Base-by-base conservation (phyloP, 1,284 basidiomycete species). In the Crocinoboletus sp. region DNA sequence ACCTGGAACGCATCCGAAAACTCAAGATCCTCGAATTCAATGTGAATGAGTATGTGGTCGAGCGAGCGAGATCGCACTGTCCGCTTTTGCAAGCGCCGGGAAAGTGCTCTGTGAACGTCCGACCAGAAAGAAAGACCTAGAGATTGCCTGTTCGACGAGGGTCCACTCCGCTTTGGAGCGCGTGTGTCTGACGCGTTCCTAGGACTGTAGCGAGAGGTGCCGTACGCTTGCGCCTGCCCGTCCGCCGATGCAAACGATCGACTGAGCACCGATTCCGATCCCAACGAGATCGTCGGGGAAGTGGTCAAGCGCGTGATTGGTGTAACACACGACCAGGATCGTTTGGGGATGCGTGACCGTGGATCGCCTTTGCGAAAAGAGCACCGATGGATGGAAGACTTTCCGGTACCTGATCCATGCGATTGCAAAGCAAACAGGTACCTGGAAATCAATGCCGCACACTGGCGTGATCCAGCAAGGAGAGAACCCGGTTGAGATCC, bases 301-400 rank as follows among this genome's bases (percentile, higher is more conserved):
- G 38, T 83, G 77, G 45, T 84, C 82, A 0, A 84, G 69, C 0
- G 82, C 82, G 41, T 84, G 82, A 44, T 84, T 84, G 1, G 82
- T 84, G 46, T 77, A 84, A 51, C 81, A 83, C 8, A 80, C 75
- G 3, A 84, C 78, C 4, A 84, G 70, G 13, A 84, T 80, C 0
- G 53, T 74, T 43, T 72, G n/a, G 63, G 0, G 51, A 2, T 0
- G 76, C 74, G 34, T 61, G 59, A 15, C 78, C 70, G 34, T 82
- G 70, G 5, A 83, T 58, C 2, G 69, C 59, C 51, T 83, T 83
- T 0, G 78, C 79, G 0, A 83, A 61, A 1, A 84, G 64, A 0
- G 79, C 77, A 2, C 82, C 82, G n/a, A n/a, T n/a, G n/a, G 20
- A 84, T 78, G 54, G 83, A 82, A 0, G 80, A 82, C 46, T 84